These are phyloP conservation scores for Alliaria petiolata DNA, from an alignment of 345 rosid species.

Conservation along the genomic window DNA sequence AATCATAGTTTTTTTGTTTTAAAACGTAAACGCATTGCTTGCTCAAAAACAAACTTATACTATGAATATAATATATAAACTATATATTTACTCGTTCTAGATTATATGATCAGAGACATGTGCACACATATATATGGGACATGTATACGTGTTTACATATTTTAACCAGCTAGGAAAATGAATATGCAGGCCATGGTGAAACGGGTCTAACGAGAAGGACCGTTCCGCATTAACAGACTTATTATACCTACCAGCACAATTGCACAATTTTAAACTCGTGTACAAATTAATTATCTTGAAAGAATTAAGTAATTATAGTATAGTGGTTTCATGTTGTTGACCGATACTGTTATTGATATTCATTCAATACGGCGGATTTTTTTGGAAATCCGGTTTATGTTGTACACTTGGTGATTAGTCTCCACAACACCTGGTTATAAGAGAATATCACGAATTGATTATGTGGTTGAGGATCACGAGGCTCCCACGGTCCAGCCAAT, in stretches of 20 bases:
- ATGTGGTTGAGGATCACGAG: slow-evolving; percentile 36
- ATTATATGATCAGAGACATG: not conserved
- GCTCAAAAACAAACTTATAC: too few species aligned
- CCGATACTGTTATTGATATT: not conserved
- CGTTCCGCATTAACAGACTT: slow-evolving; percentile 13
- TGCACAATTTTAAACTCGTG: not conserved
- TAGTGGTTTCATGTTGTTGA: not conserved
- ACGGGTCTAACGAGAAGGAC: slow-evolving; percentile 13
- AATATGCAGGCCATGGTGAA: not conserved
- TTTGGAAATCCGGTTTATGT: not conserved
- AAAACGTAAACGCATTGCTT: too few species aligned
- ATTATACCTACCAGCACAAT: slow-evolving; percentile 13
- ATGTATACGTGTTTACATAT: not conserved
- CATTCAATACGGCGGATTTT: not conserved
- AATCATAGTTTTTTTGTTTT: too few species aligned
- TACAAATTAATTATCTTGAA: not conserved
- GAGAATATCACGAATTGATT: slow-evolving; percentile 11
- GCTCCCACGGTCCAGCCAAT: slow-evolving; percentile 29
- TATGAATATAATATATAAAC: too few species aligned
- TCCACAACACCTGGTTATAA: not conserved
- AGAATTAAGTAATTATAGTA: not conserved
- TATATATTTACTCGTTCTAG: too few species aligned
- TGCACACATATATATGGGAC: not conserved
- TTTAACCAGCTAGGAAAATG: not conserved
- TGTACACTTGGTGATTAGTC: slow-evolving; percentile 2